Conservation (phyloP, 768 basidiomycete genomes). For the Termitomyces eurrhizus region DNA sequence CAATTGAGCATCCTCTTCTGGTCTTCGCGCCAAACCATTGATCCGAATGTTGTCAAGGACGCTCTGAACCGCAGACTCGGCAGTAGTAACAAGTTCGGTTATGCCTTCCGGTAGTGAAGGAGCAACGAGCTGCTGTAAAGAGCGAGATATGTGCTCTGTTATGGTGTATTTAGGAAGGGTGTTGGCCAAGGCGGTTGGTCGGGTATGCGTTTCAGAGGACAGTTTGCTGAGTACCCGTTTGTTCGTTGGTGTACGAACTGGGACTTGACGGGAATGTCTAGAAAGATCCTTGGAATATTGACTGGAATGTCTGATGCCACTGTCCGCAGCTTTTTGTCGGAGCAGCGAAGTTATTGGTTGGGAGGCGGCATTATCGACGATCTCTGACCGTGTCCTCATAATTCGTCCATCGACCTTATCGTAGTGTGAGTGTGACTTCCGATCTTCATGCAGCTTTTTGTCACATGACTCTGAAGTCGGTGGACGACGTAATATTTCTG, state of each 20-base stretch:
- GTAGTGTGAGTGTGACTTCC: conserved; percentile 72
- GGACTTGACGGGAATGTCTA: conserved; percentile 44
- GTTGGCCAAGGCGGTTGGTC: conserved; percentile 15
- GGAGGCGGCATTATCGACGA: conserved; percentile 9
- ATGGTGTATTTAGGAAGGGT: conserved; percentile 49
- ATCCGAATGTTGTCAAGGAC: conserved; percentile 58
- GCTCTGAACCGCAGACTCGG: conserved; percentile 55
- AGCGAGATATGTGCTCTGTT: conserved; percentile 63
- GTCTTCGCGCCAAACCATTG: conserved; percentile 36
- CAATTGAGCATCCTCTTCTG: conserved; percentile 54
- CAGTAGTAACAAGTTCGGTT: conserved; percentile 54
- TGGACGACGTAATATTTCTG: conserved; percentile 57
- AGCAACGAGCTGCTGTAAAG: conserved; percentile 55
- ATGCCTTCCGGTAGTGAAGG: conserved; percentile 56
- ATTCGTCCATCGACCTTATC: conserved; percentile 67
- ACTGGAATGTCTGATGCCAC: conserved; percentile 45
- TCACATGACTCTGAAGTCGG: conserved; percentile 84
- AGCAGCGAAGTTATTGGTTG: conserved; percentile 18
- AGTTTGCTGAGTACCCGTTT: conserved; percentile 20
- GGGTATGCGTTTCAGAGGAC: conserved; percentile 9
- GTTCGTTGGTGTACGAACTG: conserved; percentile 21
- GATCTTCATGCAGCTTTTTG: conserved; percentile 75
- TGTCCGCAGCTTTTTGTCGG: conserved; percentile 24
- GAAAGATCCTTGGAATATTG: conserved; percentile 79
- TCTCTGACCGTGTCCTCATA: conserved; percentile 65